Conservation (phyloP, 441 rosid species). For the Populus trichocarpa region DNA sequence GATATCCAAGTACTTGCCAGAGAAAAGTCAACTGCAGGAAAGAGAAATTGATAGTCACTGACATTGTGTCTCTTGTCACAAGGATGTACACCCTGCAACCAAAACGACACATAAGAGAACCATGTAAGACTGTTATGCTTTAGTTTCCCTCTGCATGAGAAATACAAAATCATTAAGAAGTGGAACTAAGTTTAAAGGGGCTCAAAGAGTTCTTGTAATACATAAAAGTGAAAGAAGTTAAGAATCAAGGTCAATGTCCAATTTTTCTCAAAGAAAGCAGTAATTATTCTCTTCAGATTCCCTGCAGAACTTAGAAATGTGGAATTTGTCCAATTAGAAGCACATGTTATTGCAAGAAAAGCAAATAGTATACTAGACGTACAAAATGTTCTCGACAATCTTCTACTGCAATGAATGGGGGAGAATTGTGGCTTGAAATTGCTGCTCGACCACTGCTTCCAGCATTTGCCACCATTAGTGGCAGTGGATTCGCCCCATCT, state of each 20-base stretch:
- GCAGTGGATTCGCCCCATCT: conserved; percentile 54
- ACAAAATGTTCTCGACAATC: conserved; percentile 97
- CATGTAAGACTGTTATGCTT: neutral
- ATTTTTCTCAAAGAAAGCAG: neutral
- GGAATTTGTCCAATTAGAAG: neutral
- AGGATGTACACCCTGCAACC: conserved; percentile 89
- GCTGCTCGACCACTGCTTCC: conserved; percentile 75
- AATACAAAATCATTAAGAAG: neutral
- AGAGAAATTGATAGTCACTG: conserved; percentile 77
- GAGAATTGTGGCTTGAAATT: conserved; percentile 76
- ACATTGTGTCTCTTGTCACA: conserved; percentile 79
- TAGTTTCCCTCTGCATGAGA: neutral
- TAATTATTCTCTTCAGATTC: neutral
- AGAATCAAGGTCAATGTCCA: neutral
- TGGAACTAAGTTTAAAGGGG: neutral
- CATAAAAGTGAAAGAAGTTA: neutral
- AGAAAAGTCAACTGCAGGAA: conserved; percentile 94
- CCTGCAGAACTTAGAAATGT: neutral
- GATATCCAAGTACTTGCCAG: conserved; percentile 59
- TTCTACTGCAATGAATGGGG: conserved; percentile 76
- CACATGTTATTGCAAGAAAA: neutral
- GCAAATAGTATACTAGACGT: conserved; percentile 18
- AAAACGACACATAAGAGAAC: conserved; percentile 3
- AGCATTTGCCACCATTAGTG: conserved; percentile 91
- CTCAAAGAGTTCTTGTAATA: neutral